Evolutionary conservation across 352 stramenopile species (phyloP), one percentile per base, ranked within the genome.

Genomic region (Pythium inflatum): DNA sequence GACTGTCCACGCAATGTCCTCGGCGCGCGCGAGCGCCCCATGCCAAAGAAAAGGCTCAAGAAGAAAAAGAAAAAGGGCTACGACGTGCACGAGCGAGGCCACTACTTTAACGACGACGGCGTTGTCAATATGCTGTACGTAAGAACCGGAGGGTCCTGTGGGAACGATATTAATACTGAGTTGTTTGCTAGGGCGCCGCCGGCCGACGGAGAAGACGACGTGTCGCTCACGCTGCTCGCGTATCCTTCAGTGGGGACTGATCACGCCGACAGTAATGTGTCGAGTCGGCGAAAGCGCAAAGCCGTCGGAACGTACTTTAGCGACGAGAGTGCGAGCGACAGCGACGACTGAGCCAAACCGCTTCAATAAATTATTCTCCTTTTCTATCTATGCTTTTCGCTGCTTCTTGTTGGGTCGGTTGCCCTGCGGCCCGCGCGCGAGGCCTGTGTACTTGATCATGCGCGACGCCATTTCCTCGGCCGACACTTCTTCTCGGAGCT

Each of bases 381-480:
- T 56, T 43, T 9, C 36, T 16, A 43, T 34, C 46, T 62, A 75
- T 55, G 45, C 85, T 78, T 87, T 89, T 57, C 82, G 77, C 67
- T 87, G 82, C 60, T 85, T 85, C 73, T 92, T 90, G 62, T 68
- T 79, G 55, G 70, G 50, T 20, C 73, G 71, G 28, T 75, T 79
- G 55, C 60, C 69, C 55, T 67, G 65, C 18, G 63, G 27, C 38
- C 79, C 78, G 61, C 83, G 83, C 24, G 74, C 53, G 41, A 94
- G 76, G 2, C 87, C 87, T 50, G 85, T 93, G 78, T 95, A 95
- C 68, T 93, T 95, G 55, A 85, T 77, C 85, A 95, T 95, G 40
- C 87, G 80, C 24, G 79, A 78, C 36, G 84, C 78, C 87, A 95
- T 95, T 43, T 95, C 87, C 53, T 95, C 75, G 6, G 87, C 85